These are phyloP conservation scores for Xylaria acuta DNA, from an alignment of 495 filamentous ascomycete genomes.

Conservation along the genomic window DNA sequence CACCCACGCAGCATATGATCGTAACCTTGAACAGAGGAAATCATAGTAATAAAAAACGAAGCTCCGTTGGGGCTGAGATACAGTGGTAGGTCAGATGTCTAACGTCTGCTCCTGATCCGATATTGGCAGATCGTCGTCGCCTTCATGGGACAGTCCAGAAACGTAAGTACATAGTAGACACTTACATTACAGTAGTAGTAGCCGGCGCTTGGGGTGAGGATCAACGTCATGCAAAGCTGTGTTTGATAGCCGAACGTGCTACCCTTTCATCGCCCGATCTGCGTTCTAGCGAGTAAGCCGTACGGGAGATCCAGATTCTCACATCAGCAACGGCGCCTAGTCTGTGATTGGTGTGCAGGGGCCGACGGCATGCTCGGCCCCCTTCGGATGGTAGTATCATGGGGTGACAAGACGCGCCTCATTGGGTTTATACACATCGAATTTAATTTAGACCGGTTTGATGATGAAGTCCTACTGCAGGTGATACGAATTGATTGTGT, in stretches of 20 bases:
- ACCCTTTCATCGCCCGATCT: constrained; percentile 27
- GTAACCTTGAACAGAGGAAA: not conserved
- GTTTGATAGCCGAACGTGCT: constrained; percentile 27
- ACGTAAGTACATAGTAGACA: not conserved
- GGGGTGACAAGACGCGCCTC: constrained; percentile 8
- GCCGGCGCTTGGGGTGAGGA: constrained; percentile 13
- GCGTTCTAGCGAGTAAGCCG: constrained; percentile 17
- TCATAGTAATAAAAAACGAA: not conserved
- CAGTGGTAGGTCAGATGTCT: constrained; percentile 3
- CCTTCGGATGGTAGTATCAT: constrained; percentile 13
- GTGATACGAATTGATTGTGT: constrained; percentile 23
- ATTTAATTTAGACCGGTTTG: constrained; percentile 5
- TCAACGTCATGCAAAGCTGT: constrained; percentile 19
- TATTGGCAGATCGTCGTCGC: constrained; percentile 5
- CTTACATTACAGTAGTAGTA: not conserved
- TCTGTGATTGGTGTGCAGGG: constrained; percentile 16
- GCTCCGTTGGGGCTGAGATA: constrained; percentile 2
- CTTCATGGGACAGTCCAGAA: not conserved
- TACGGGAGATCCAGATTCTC: constrained; percentile 24
- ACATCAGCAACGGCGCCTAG: constrained; percentile 17
- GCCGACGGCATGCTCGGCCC: constrained; percentile 13
- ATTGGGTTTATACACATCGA: constrained; percentile 8
- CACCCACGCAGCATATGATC: not conserved
- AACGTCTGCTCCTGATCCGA: constrained; percentile 4
- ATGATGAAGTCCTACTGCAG: constrained; percentile 24